These are phyloP conservation scores for Geotrichum citri-aurantii DNA, from an alignment of 1,139 yeast species.

Conservation along the genomic window DNA sequence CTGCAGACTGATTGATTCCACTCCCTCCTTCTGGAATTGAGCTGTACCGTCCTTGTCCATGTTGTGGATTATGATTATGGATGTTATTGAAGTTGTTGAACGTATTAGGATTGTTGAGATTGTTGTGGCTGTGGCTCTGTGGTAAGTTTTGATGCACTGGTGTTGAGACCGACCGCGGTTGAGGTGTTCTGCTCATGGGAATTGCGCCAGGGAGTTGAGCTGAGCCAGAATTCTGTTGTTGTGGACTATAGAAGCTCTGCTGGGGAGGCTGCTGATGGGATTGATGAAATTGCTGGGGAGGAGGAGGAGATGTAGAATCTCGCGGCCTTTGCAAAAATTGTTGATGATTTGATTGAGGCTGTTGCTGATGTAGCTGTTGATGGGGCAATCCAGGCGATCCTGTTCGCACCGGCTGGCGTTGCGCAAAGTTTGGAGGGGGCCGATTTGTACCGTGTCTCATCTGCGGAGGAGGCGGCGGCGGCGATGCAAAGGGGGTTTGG, in stretches of 20 bases:
- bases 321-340: slow-evolving; percentile 5
- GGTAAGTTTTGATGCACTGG: neutral
- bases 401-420: slow-evolving; percentile 1
- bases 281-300: slow-evolving; percentile 9
- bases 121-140: neutral
- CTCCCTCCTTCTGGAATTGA: slow-evolving; percentile 6
- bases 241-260: neutral
- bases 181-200: neutral
- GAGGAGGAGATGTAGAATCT: slow-evolving; percentile 5
- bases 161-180: slow-evolving; percentile 1
- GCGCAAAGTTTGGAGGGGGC: slow-evolving; percentile 10
- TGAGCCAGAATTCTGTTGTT: slow-evolving; percentile 6
- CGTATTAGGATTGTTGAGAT: neutral
- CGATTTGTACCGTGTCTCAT: slow-evolving; percentile 8
- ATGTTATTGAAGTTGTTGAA: slow-evolving; percentile 7
- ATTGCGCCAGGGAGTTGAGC: neutral
- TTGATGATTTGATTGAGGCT: neutral
- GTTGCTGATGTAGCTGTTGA: slow-evolving; percentile 5
- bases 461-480: slow-evolving; percentile 10
- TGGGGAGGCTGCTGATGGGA: slow-evolving; percentile 13
- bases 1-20: neutral
- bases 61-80: neutral
- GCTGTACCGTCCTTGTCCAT: slow-evolving; percentile 2
- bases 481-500: slow-evolving; percentile 6
- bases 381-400: neutral